Conservation (phyloP, 441 rosid genomes). For the Eutrema salsugineum region DNA sequence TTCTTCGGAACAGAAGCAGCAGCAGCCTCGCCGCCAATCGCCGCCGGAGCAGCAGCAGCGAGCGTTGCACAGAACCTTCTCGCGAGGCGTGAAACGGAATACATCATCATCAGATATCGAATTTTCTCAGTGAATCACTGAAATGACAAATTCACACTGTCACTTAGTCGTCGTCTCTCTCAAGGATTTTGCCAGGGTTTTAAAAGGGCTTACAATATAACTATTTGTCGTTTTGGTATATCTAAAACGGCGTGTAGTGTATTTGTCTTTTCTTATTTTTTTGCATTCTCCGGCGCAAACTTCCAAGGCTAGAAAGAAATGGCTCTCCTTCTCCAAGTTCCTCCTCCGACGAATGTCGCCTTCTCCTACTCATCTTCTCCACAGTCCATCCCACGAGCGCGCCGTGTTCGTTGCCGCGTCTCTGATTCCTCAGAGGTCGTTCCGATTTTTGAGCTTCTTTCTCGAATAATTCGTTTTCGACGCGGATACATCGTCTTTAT, state of each 20-base stretch:
- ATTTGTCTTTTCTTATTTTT: not conserved
- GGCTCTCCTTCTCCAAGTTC: constrained; percentile 18
- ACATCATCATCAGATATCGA: constrained; percentile 17
- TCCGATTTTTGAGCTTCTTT: not conserved
- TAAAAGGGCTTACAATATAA: not conserved
- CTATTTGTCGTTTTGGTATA: not conserved
- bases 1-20: not conserved
- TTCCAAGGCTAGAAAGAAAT: constrained; percentile 7
- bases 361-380: constrained; percentile 17
- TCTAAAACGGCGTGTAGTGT: not conserved
- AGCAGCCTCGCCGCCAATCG: not conserved
- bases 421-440: constrained; percentile 21
- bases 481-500: not conserved
- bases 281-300: not conserved
- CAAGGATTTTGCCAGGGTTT: constrained; percentile 1
- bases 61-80: constrained; percentile 17
- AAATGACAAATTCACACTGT: not conserved
- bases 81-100: constrained; percentile 26
- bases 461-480: no score
- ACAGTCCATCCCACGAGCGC: not conserved
- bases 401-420: constrained; percentile 5
- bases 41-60: not conserved
- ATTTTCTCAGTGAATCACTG: not conserved
- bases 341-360: constrained; percentile 3
- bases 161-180: not conserved